Base-by-base conservation (phyloP, 1,139 yeast genomes). In the Yamadazyma mexicana region DNA sequence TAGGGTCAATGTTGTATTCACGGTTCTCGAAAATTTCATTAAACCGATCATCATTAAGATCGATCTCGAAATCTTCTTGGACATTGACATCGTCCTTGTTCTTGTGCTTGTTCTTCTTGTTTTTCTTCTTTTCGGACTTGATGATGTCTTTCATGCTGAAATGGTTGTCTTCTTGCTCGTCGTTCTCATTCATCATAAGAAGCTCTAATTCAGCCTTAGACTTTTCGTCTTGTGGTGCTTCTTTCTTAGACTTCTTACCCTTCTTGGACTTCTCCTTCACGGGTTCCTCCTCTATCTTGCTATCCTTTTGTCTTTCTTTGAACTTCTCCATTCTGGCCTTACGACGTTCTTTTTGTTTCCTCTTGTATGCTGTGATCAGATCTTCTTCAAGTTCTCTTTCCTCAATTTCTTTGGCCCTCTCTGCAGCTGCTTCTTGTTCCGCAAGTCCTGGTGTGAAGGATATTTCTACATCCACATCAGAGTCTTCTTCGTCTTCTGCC, bases 311-410 rank as follows among this genome's bases (percentile, higher is more conserved):
- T 58, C 79, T 77, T 47, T 79, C 80, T 60, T 84, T 85, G 53
- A 81, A 65, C 55, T 82, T 83, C 34, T 82, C 88, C 71, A 83
- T 76, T 71, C 96, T 81, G 46, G 78, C 78, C 68, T 82, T 80
- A 55, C 91, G 82, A 61, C 98, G 85, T 61, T 94, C 98, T 66
- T 87, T 88, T 58, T 91, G 96, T 62, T 89, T 92, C 49, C 95
- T 77, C 62, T 78, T 84, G 56, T 89, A 79, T 51, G 83, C 87
- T 31, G 86, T 94, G 37, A 94, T 79, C 0, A 97, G 83, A 11
- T 83, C 73, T 56, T 88, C 91, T 40, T 85, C 92, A 28, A 71
- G 69, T 6, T 65, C 70, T 14, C 57, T 69, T 34, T 64, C 69
- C 3, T 55, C 58, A 38, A 55, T 55, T 58, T 50, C 58, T 20